Evolutionary conservation across 768 basidiomycete genomes (phyloP), one percentile per base, ranked within the genome.

Genomic region (Trametes elegans): DNA sequence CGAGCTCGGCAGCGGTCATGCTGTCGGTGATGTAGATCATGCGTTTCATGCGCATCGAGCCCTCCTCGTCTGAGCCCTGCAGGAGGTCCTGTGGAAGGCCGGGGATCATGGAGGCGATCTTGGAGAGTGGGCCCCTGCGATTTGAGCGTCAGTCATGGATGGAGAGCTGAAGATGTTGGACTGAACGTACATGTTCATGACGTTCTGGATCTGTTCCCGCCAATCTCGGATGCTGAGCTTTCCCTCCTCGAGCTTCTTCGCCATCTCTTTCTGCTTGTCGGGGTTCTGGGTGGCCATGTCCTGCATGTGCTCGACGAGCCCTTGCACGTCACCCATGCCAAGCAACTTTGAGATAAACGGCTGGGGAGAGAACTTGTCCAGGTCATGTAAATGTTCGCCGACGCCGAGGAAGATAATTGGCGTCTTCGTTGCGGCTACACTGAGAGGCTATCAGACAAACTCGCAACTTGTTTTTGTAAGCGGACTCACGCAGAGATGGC

Each of bases 11-110:
- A 31, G 90, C 84, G 44, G 92, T 92, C 97, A 99, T 99, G 66
- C 91, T 93, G 70, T 99, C 97, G 10, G 93, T 97, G 66, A 99
- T 98, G 74, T 88, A 98, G 64, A 98, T 91, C 90, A 99, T 93
- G 55, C 95, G 87, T 73, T 98, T 98, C 84, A 99, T 85, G 53
- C 93, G 87, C 55, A 80, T 68, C 5, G 88, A 82, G 27, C 91
- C 93, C 63, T 99, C 96, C 70, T 98, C 95, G 65, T 98, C 96
- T 23, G 88, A 89, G 24, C 93, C 95, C 65, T 90, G 87, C 53
- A 98, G 79, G 62, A 98, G 74, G 38, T 92, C 93, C 62, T 93
- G 90, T 11, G 93, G 90, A 58, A 99, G 81, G 24, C 97, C 97
- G 3, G 97, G 97, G 57, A 99, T 99, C 93, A 98, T 98, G 14